Percentiles rank a stretch among this genome's conserved stretches.
These are phyloP conservation scores for Triglochin maritima DNA, from an alignment of 106 monocot species.

Conservation along the genomic window DNA sequence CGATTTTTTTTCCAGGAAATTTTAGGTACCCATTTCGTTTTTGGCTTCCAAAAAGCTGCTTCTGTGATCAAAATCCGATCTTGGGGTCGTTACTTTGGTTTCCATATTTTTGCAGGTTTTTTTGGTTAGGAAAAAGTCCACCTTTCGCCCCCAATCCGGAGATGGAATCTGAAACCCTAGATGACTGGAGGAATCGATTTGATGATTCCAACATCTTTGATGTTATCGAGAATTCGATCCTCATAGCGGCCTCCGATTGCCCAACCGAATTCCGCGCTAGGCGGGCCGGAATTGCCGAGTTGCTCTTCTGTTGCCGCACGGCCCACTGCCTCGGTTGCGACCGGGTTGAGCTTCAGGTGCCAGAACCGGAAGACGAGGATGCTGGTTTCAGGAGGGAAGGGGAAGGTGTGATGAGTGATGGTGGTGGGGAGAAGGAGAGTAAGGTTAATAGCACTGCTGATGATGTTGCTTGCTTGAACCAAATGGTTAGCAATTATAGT, in stretches of 20 bases:
- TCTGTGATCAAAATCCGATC: neutral
- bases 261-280: constrained; percentile 14
- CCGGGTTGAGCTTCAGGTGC: constrained; percentile 16
- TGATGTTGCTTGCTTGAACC: constrained; percentile 3
- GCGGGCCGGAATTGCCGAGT: constrained; percentile 27
- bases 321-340: constrained; percentile 26
- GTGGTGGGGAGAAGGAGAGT: constrained; percentile 27
- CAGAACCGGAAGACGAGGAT: constrained; percentile 2
- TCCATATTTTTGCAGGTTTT: neutral
- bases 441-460: constrained; percentile 26
- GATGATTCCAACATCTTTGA: constrained; percentile 20
- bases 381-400: constrained; percentile 9
- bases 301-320: constrained; percentile 29
- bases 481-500: constrained; percentile 26
- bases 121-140: neutral
- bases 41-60: neutral
- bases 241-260: constrained; percentile 18
- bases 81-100: neutral
- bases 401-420: constrained; percentile 6
- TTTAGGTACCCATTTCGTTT: neutral
- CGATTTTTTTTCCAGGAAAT: neutral
- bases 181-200: constrained; percentile 29
- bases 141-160: neutral
- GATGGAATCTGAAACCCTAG: constrained; percentile 12
- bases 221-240: constrained; percentile 26